Evolutionary conservation across 1,284 basidiomycete species (phyloP).

Genomic region (Omphalotus olearius): DNA sequence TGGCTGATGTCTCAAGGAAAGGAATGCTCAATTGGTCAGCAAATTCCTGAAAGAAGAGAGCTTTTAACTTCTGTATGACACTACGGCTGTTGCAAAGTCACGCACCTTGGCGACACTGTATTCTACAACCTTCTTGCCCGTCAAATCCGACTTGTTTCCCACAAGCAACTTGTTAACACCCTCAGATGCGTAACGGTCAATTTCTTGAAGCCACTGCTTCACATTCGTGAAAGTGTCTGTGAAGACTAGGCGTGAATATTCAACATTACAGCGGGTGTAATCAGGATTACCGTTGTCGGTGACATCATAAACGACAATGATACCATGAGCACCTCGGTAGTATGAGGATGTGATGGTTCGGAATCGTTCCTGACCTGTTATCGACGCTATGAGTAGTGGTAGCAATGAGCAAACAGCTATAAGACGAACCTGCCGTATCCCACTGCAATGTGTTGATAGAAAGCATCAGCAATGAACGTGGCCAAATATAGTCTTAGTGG

Average conservation of each 20-base stretch:
- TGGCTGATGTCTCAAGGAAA: conserved; percentile 99
- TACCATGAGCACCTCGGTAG: conserved; percentile 95
- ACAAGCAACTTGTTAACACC: conserved; percentile 98
- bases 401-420: neutral
- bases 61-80: neutral
- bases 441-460: conserved; percentile 53
- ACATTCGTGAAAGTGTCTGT: conserved; percentile 96
- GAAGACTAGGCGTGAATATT: conserved; percentile 5
- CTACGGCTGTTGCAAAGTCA: conserved; percentile 8
- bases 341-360: conserved; percentile 97
- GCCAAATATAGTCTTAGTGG: neutral
- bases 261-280: conserved; percentile 6
- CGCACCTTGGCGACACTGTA: conserved; percentile 92
- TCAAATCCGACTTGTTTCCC: conserved; percentile 97
- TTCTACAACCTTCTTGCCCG: conserved; percentile 98
- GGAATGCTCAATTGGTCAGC: conserved; percentile 93
- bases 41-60: conserved; percentile 66
- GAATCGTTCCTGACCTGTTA: conserved; percentile 89
- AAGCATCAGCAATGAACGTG: conserved; percentile 18
- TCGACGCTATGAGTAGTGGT: conserved; percentile 3
- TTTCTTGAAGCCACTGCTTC: conserved; percentile 99
- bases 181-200: conserved; percentile 98
- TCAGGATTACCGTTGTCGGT: conserved; percentile 82
- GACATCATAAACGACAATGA: conserved; percentile 99
- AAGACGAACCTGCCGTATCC: conserved; percentile 83